Evolutionary conservation across 2,329 filamentous ascomycete species (phyloP), one percentile per base, ranked within the genome.

Genomic region (Thielaviopsis musarum): DNA sequence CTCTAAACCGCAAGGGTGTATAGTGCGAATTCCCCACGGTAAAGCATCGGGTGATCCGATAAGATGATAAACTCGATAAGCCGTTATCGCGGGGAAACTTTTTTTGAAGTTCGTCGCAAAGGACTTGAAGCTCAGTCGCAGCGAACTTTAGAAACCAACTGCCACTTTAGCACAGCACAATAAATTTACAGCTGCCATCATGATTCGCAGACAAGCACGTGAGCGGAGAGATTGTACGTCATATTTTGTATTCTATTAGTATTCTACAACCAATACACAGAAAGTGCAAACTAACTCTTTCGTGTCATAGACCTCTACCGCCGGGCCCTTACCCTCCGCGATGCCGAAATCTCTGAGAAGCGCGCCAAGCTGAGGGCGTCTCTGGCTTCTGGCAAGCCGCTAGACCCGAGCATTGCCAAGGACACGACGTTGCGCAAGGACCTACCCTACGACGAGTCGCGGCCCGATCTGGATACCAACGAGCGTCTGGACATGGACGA

Each of bases 341-440:
- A 96, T 74, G 91, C 91, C 63, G 91, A 95, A 68, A 94, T 94
- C 64, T 87, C 87, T 60, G 88, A 95, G 70, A 95, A 95, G 71
- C 79, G 91, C 66, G 86, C 91, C 48, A 88, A 94, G 69, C 75
- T 98, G 59, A 87, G 91, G 69, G 83, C 85, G 38, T 90, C 91
- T 10, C 78, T 97, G 56, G 91, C 93, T 22, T 88, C 87, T 10
- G 93, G 93, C 64, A 95, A 93, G 69, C 87, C 89, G 9, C 74
- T 95, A 54, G 87, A 91, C 65, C 81, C 87, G 24, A 77, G 80
- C 41, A 87, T 97, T 64, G 89, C 91, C 59, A 87, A 95, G 67
- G 91, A 98, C 73, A 89, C 88, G 71, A 70, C 79, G 30, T 74
- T 98, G 59, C 82, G 91, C 52, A 84, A 88, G 68, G 89, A 97